These are phyloP conservation scores for Exophiala mesophila DNA, from an alignment of 2,329 filamentous ascomycete species.

Conservation along the genomic window DNA sequence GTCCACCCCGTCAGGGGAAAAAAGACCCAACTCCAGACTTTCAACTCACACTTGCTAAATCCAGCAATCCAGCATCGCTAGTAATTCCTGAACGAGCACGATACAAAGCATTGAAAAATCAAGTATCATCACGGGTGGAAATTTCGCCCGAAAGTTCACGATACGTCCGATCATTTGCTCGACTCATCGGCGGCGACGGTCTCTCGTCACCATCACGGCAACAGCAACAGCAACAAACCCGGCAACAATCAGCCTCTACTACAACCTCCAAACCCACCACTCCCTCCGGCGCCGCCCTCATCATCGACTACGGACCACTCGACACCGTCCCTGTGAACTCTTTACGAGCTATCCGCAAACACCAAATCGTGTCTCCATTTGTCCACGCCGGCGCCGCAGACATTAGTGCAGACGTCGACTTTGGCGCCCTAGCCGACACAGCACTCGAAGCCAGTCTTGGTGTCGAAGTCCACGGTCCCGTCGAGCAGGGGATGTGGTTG, in stretches of 20 bases:
- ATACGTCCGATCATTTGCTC: conserved; percentile 75
- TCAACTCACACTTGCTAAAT: conserved; percentile 71
- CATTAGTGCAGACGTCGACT: conserved; percentile 89
- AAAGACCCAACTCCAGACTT: conserved; percentile 68
- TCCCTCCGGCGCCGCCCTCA: conserved; percentile 81
- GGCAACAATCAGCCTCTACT: conserved; percentile 20
- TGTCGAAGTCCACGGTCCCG: conserved; percentile 87
- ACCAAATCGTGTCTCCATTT: conserved; percentile 74
- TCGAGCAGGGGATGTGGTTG: conserved; percentile 78
- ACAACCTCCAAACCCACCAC: conserved; percentile 48
- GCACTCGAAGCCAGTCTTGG: conserved; percentile 69
- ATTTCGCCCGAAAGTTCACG: conserved; percentile 81
- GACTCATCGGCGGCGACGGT: conserved; percentile 66
- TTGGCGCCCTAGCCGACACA: conserved; percentile 76
- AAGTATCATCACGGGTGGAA: conserved; percentile 70
- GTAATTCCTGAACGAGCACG: conserved; percentile 77
- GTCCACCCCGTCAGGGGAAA: conserved; percentile 40
- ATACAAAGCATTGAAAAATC: conserved; percentile 68
- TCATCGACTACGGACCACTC: conserved; percentile 87
- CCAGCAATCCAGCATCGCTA: conserved; percentile 73
- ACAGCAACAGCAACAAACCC: no score
- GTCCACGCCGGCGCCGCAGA: conserved; percentile 76
- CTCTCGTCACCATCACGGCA: conserved; percentile 13
- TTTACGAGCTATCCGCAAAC: conserved; percentile 77
- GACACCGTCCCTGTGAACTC: conserved; percentile 80